Evolutionary conservation across 768 basidiomycete species (phyloP), one percentile per base, ranked within the genome.

Genomic region (Podaxis pistillaris): DNA sequence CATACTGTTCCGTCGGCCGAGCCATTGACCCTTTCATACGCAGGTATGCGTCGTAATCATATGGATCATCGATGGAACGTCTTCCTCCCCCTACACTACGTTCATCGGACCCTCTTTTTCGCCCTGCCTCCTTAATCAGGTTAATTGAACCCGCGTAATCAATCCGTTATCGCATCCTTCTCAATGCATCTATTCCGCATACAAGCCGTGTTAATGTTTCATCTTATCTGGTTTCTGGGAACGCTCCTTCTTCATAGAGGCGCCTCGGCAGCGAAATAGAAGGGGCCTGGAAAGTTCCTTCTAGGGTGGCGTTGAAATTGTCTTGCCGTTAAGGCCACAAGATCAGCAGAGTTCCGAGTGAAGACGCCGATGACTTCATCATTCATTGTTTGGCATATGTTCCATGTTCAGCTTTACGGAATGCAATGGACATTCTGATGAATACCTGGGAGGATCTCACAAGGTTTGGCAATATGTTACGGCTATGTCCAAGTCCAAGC

Each of bases 1-100:
- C 60, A 47, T 63, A 68, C 71, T 71, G 65, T 44, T 50, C 44
- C 19, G n/a, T n/a, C 7, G 36, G 37, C 56, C 12, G 13, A 17
- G 30, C 4, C 19, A 12, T 41, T 62, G 22, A 62, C 60, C 5
- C 41, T 8, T 28, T n/a, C 26, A 11, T 33, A n/a, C 36, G n/a
- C n/a, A 62, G 60, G 40, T 62, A 55, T 47, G 60, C 60, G 26
- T 56, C 60, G 30, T 55, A 40, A 44, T 53, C 44, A 0, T 46
- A 44, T 24, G 33, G 8, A 33, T 33, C 33, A 47, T 13, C 47
- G 9, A 44, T 12, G 17, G 15, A 15, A 33, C 36, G 17, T 49
- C 47, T 13, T 50, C 5, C 26, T 19, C 22, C 7, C 12, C 24
- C 22, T 28, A 24, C 24, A 24, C 49, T 12, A 17, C 8, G 40